Percentiles rank a stretch among this genome's conserved stretches.
phyloP scores from a whole-genome alignment of 2,329 filamentous ascomycete genomes.

The Metarhizium sp. region DNA sequence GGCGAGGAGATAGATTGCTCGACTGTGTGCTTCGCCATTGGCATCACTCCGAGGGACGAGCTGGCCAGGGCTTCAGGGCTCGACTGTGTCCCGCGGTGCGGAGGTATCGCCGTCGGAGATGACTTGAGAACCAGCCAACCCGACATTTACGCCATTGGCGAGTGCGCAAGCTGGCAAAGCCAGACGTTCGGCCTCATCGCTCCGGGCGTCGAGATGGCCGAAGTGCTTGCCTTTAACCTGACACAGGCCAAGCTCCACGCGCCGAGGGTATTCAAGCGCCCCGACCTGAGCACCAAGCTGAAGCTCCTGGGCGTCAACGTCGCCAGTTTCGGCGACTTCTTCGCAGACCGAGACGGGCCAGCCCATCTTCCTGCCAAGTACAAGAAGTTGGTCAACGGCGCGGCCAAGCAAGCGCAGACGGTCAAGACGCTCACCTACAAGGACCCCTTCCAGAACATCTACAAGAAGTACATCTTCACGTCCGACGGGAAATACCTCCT shows the following conservation, averaged over 20 bases:
- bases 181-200: conserved; percentile 85
- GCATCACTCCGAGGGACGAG: conserved; percentile 72
- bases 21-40: conserved; percentile 84
- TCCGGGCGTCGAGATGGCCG: conserved; percentile 86
- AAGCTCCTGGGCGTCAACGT: conserved; percentile 87
- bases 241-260: conserved; percentile 69
- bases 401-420: background rate
- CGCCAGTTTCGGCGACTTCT: conserved; percentile 89
- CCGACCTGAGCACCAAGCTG: conserved; percentile 83
- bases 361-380: conserved; percentile 58
- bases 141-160: conserved; percentile 79
- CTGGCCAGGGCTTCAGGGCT: conserved; percentile 63
- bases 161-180: conserved; percentile 82
- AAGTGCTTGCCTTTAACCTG: conserved; percentile 83
- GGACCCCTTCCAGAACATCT: conserved; percentile 79
- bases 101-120: conserved; percentile 64
- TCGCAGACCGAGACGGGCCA: conserved; percentile 77
- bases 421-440: conserved; percentile 84
- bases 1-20: conserved; percentile 68
- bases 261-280: conserved; percentile 63
- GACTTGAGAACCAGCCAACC: conserved; percentile 59
- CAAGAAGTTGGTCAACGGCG: conserved; percentile 17
- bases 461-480: conserved; percentile 92
- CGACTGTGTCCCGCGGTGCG: conserved; percentile 60
- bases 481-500: conserved; percentile 82